A percentile compares a stretch with the other conserved stretches of the same genome.
phyloP scores from a whole-genome alignment of 2,329 filamentous ascomycete species.

The Diplocarpon rosae region DNA sequence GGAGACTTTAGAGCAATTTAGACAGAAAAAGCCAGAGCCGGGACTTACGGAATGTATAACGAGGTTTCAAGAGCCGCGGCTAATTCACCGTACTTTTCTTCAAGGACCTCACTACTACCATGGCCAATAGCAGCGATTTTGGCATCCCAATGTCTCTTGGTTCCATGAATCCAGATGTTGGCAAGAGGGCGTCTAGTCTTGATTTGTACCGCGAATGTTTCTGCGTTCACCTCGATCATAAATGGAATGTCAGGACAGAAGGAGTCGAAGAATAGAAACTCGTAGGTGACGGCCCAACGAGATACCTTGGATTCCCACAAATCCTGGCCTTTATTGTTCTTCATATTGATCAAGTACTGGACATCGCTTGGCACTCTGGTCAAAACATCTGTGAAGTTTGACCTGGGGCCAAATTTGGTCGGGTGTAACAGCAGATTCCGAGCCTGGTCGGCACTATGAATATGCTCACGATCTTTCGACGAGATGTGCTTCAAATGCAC shows the following conservation, averaged over 20 bases:
- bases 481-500: constrained; percentile 1
- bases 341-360: constrained; percentile 17
- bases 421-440: not conserved
- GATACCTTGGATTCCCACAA: constrained; percentile 17
- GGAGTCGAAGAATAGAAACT: constrained; percentile 19
- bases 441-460: not conserved
- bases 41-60: constrained; percentile 23
- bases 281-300: constrained; percentile 20
- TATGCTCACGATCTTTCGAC: not conserved
- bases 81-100: constrained; percentile 14
- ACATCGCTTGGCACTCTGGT: constrained; percentile 19
- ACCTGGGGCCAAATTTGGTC: not conserved
- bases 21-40: too few species aligned
- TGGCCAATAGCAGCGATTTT: constrained; percentile 16
- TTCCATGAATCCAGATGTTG: constrained; percentile 23
- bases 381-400: constrained; percentile 22
- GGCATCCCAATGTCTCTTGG: constrained; percentile 25
- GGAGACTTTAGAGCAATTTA: not conserved
- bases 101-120: constrained; percentile 1
- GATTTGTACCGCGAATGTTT: constrained; percentile 17
- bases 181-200: constrained; percentile 14
- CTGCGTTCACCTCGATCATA: constrained; percentile 23
- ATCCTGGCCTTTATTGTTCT: constrained; percentile 8
- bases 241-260: constrained; percentile 8
- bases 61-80: constrained; percentile 12